These are phyloP conservation scores for Quercus gilva DNA, from an alignment of 306 rosid species.

Conservation along the genomic window DNA sequence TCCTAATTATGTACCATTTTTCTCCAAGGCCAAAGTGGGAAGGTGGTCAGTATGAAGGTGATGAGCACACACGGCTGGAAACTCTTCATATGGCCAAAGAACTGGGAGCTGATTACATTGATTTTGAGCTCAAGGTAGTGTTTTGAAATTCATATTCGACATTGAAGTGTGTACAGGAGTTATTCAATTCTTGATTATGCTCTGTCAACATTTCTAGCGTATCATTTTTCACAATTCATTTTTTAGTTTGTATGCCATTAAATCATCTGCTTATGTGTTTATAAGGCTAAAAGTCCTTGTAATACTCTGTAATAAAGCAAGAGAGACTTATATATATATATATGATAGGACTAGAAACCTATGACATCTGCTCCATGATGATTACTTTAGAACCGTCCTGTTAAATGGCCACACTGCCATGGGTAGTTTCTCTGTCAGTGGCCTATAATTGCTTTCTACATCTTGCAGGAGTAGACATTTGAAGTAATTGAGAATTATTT, in stretches of 20 bases:
- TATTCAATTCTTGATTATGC: not conserved
- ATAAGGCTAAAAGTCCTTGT: not conserved
- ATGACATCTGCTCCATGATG: not conserved
- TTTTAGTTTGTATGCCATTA: not conserved
- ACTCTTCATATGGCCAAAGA: constrained; percentile 28
- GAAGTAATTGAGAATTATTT: not conserved
- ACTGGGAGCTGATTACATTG: constrained; percentile 48
- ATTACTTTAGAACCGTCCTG: not conserved
- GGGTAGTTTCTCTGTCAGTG: not conserved
- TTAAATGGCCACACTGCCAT: not conserved
- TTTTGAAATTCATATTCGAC: not conserved
- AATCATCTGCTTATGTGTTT: no score
- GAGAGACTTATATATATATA: no score
- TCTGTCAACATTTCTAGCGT: not conserved
- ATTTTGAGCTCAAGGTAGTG: constrained; percentile 38
- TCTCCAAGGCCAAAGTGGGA: constrained; percentile 27
- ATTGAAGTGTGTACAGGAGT: not conserved
- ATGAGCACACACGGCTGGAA: constrained; percentile 27
- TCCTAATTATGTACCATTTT: not conserved
- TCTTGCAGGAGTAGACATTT: not conserved
- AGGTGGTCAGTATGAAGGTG: constrained; percentile 31
- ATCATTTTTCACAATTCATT: not conserved
- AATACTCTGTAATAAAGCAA: no score
- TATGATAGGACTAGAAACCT: no score
- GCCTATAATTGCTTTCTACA: not conserved